Conservation (phyloP, 2,329 filamentous ascomycete species). For the Pestalotiopsis sp. region DNA sequence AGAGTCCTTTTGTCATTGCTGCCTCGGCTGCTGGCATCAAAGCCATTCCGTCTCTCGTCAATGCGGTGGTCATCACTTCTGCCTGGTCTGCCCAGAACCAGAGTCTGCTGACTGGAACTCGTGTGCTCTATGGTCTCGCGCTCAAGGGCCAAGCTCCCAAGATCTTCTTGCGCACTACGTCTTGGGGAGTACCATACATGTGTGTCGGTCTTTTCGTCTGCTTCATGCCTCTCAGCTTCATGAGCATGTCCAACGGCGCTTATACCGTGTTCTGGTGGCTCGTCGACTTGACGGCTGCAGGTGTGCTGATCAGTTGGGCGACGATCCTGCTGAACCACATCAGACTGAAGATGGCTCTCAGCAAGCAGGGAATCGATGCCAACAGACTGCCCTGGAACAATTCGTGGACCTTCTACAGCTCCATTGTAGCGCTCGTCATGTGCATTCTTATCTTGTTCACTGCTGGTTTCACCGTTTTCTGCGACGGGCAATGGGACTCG, state of each 20-base stretch:
- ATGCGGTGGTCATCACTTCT: constrained; percentile 57
- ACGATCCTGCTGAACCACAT: constrained; percentile 62
- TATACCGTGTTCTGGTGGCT: constrained; percentile 69
- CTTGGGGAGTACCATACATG: constrained; percentile 57
- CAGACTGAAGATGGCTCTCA: constrained; percentile 55
- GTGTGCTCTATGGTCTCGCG: constrained; percentile 57
- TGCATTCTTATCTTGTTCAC: constrained; percentile 69
- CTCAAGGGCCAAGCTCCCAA: constrained; percentile 54
- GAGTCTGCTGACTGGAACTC: constrained; percentile 57
- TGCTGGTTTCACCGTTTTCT: constrained; percentile 67
- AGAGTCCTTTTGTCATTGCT: constrained; percentile 52
- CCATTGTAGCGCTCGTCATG: constrained; percentile 61
- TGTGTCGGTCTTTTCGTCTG: constrained; percentile 54
- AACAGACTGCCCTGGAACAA: constrained; percentile 63
- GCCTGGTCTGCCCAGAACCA: constrained; percentile 59
- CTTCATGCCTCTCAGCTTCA: constrained; percentile 61
- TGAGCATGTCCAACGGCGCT: constrained; percentile 57
- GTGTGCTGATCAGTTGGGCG: constrained; percentile 66
- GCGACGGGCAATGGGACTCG: constrained; percentile 58
- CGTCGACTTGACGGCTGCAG: constrained; percentile 61
- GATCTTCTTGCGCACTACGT: constrained; percentile 54
- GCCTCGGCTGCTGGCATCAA: constrained; percentile 54
- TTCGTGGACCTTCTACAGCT: constrained; percentile 62
- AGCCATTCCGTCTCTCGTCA: constrained; percentile 57
- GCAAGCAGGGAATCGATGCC: constrained; percentile 53